These are phyloP conservation scores for Eucalyptus tenuipes DNA, from an alignment of 345 rosid species.

Conservation along the genomic window DNA sequence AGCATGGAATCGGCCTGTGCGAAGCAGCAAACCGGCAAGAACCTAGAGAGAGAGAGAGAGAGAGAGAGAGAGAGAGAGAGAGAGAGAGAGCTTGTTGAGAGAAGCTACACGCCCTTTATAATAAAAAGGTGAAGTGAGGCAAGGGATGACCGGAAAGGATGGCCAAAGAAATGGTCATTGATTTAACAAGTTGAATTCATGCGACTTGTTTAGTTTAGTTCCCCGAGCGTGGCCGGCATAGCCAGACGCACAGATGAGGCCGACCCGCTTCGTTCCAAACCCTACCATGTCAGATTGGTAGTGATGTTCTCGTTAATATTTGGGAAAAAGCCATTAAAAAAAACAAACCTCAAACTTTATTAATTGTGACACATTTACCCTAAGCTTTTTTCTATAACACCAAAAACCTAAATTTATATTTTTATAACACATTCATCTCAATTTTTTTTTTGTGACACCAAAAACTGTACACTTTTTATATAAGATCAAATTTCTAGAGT, in stretches of 20 bases:
- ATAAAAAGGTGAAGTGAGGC: not conserved
- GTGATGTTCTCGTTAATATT: conserved; percentile 12
- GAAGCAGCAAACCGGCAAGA: not conserved
- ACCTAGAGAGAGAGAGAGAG: not conserved
- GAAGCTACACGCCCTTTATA: not conserved
- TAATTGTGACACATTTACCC: too few relatives aligned
- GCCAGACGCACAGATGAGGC: conserved; percentile 7
- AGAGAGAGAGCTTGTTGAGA: not conserved
- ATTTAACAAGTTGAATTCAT: not conserved
- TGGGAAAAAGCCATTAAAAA: too few relatives aligned
- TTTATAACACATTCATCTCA: too few relatives aligned
- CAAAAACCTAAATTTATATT: too few relatives aligned
- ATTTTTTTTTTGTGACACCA: too few relatives aligned
- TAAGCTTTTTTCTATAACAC: too few relatives aligned
- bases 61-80: too few relatives aligned
- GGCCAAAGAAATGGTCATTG: not conserved
- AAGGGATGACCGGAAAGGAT: not conserved
- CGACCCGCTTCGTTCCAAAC: conserved; percentile 12
- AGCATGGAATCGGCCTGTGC: not conserved
- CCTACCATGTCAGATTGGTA: conserved; percentile 22
- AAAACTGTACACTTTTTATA: too few relatives aligned
- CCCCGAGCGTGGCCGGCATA: conserved; percentile 42
- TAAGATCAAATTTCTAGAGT: too few relatives aligned
- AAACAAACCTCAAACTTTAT: too few relatives aligned
- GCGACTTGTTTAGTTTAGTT: not conserved